Percentiles rank a stretch among this genome's conserved stretches.
Conservation (phyloP, 192 early-diverging fungal species). For the Entophlyctis helioformis region DNA sequence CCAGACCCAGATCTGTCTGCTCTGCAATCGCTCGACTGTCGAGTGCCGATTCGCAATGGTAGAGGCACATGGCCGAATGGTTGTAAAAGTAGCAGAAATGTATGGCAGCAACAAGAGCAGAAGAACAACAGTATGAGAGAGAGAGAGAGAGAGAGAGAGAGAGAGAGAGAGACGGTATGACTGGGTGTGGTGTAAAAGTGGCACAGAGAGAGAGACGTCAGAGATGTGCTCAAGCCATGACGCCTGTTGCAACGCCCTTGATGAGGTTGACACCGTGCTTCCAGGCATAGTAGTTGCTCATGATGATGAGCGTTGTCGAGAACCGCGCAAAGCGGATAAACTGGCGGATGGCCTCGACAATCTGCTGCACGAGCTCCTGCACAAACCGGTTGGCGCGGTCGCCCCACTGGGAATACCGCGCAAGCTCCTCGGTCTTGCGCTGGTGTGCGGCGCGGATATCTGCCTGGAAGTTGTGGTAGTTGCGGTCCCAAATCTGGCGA, state of each 20-base stretch:
- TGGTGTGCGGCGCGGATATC: slow-evolving; percentile 28
- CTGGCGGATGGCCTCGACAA: slow-evolving; percentile 35
- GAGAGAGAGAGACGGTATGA: too few relatives aligned
- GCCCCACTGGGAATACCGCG: slow-evolving; percentile 26
- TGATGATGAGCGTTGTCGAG: slow-evolving; percentile 26
- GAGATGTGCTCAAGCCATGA: too few relatives aligned
- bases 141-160: too few relatives aligned
- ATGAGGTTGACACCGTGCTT: slow-evolving; percentile 27
- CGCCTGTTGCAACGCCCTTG: slow-evolving; percentile 23
- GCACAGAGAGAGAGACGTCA: too few relatives aligned
- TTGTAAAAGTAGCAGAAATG: too few relatives aligned
- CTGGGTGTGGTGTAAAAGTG: too few relatives aligned
- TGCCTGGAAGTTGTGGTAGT: slow-evolving; percentile 31
- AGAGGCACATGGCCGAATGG: too few relatives aligned
- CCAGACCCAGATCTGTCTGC: too few relatives aligned
- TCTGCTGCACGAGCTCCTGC: slow-evolving; percentile 28
- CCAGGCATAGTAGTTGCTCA: slow-evolving; percentile 42
- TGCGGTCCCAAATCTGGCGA: slow-evolving; percentile 31
- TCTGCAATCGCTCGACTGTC: too few relatives aligned
- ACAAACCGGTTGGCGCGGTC: slow-evolving; percentile 30
- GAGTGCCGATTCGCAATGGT: too few relatives aligned
- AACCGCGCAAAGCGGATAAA: slow-evolving; percentile 34
- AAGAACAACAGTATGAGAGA: too few relatives aligned
- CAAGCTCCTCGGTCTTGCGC: slow-evolving; percentile 22
- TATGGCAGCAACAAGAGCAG: too few relatives aligned